Evolutionary conservation across 306 rosid species (phyloP).

Genomic region (Prunus padus): DNA sequence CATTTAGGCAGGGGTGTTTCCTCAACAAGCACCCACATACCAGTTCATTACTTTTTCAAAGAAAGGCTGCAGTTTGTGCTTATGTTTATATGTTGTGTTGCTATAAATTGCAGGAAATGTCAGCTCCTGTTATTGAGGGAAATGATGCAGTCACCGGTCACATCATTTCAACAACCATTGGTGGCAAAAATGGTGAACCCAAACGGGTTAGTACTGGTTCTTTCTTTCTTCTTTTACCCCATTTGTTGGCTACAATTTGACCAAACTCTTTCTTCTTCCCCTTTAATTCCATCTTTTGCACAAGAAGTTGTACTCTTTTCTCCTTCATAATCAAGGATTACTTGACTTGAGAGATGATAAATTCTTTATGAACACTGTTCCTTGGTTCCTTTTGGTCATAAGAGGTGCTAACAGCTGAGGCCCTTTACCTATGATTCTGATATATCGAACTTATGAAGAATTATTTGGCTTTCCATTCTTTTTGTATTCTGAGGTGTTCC

Average conservation of each 20-base stretch:
- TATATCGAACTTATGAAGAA: slow-evolving; percentile 17
- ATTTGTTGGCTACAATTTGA: not conserved
- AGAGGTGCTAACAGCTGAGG: slow-evolving; percentile 1
- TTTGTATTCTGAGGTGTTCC: slow-evolving; percentile 22
- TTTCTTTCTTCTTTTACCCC: slow-evolving; percentile 6
- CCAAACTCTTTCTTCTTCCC: slow-evolving; percentile 1
- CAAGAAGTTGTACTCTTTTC: not conserved
- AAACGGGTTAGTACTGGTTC: slow-evolving; percentile 57
- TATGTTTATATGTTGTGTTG: slow-evolving; percentile 14
- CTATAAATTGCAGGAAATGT: slow-evolving; percentile 72
- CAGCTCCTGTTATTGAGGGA: slow-evolving; percentile 61
- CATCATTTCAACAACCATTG: slow-evolving; percentile 91
- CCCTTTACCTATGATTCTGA: slow-evolving; percentile 9
- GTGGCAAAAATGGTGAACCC: slow-evolving; percentile 94
- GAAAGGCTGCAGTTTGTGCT: slow-evolving; percentile 9
- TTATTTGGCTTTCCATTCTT: slow-evolving; percentile 11
- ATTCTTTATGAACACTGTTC: not conserved
- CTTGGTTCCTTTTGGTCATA: not conserved
- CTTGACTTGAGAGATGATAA: not conserved
- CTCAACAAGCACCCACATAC: slow-evolving; percentile 10
- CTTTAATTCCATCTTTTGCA: not conserved
- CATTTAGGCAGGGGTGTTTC: slow-evolving; percentile 12
- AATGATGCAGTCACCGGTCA: slow-evolving; percentile 86
- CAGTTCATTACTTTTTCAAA: slow-evolving; percentile 4
- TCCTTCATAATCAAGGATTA: slow-evolving; percentile 2